Evolutionary conservation across 2,329 filamentous ascomycete species (phyloP).

Genomic region (Trichoderma brevicompactum): DNA sequence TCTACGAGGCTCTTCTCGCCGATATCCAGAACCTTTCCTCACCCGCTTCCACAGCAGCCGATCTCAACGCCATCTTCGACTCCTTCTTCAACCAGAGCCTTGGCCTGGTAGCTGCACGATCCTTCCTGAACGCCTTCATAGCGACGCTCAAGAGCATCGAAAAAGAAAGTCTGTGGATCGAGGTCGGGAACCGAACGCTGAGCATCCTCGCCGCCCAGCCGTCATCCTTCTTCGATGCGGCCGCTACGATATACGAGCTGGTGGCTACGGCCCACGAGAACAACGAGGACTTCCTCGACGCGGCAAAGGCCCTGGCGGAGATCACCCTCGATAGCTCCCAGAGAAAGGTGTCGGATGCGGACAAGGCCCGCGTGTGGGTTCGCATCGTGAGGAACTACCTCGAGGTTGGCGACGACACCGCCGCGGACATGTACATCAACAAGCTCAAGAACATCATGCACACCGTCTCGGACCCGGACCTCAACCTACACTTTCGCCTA

Average conservation of each 20-base stretch:
- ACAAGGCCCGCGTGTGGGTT: conserved; percentile 86
- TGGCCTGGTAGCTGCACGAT: conserved; percentile 75
- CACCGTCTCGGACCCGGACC: conserved; percentile 71
- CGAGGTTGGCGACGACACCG: conserved; percentile 87
- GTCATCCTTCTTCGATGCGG: conserved; percentile 80
- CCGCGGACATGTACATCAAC: conserved; percentile 86
- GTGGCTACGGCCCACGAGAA: conserved; percentile 82
- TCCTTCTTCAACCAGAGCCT: conserved; percentile 70
- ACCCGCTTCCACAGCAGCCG: conserved; percentile 48
- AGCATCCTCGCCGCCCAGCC: conserved; percentile 64
- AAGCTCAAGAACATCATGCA: conserved; percentile 93
- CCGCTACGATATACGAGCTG: conserved; percentile 76
- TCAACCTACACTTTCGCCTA: conserved; percentile 84
- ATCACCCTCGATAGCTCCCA: conserved; percentile 91
- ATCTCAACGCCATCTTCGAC: conserved; percentile 70
- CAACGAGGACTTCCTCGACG: conserved; percentile 77
- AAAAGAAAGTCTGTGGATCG: conserved; percentile 70
- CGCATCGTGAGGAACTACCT: conserved; percentile 93
- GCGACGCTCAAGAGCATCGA: conserved; percentile 63
- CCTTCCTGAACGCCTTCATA: conserved; percentile 71
- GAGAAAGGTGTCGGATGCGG: conserved; percentile 78
- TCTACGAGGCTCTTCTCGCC: conserved; percentile 53
- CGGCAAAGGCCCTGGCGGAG: conserved; percentile 76
- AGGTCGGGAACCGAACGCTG: conserved; percentile 76
- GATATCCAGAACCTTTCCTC: conserved; percentile 49